Percentiles rank a stretch among this genome's conserved stretches.
phyloP scores from a whole-genome alignment of 495 filamentous ascomycete genomes.

The Penicillium angulare region DNA sequence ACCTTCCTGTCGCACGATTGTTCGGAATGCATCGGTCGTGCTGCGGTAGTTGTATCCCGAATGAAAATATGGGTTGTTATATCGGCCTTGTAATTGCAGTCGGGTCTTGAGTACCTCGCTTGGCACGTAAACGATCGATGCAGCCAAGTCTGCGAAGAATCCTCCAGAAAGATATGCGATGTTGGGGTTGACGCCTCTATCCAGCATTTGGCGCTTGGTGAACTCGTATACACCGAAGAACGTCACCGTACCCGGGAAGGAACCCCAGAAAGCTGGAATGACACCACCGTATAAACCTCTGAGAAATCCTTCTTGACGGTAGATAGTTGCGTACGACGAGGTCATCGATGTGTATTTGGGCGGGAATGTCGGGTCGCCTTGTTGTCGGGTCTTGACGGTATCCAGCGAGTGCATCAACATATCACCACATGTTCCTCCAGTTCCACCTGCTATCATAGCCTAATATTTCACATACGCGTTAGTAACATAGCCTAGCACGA shows the following conservation, averaged over 20 bases:
- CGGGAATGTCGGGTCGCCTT: slow-evolving; percentile 89
- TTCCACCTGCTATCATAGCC: slow-evolving; percentile 92
- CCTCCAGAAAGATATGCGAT: slow-evolving; percentile 84
- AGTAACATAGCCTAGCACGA: slow-evolving; percentile 6
- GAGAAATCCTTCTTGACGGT: slow-evolving; percentile 83
- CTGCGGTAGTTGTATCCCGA: slow-evolving; percentile 93
- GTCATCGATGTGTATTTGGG: slow-evolving; percentile 88
- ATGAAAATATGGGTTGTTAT: slow-evolving; percentile 88
- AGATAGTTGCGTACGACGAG: slow-evolving; percentile 86
- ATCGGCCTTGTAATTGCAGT: slow-evolving; percentile 88
- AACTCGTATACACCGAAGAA: slow-evolving; percentile 98
- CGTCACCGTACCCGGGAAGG: slow-evolving; percentile 88
- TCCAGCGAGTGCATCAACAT: slow-evolving; percentile 99
- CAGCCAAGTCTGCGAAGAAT: slow-evolving; percentile 87
- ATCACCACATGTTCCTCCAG: slow-evolving; percentile 89
- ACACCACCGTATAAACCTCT: slow-evolving; percentile 93
- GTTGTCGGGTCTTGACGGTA: slow-evolving; percentile 98
- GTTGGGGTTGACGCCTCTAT: slow-evolving; percentile 71
- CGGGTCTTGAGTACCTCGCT: slow-evolving; percentile 96
- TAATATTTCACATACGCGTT: slow-evolving; percentile 29
- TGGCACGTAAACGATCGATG: slow-evolving; percentile 89
- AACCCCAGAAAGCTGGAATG: slow-evolving; percentile 83
- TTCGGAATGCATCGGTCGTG: slow-evolving; percentile 74
- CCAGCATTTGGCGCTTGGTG: slow-evolving; percentile 87
- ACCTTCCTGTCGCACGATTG: slow-evolving; percentile 80